phyloP scores from a whole-genome alignment of 2,329 filamentous ascomycete genomes.

The Nakataea oryzae region DNA sequence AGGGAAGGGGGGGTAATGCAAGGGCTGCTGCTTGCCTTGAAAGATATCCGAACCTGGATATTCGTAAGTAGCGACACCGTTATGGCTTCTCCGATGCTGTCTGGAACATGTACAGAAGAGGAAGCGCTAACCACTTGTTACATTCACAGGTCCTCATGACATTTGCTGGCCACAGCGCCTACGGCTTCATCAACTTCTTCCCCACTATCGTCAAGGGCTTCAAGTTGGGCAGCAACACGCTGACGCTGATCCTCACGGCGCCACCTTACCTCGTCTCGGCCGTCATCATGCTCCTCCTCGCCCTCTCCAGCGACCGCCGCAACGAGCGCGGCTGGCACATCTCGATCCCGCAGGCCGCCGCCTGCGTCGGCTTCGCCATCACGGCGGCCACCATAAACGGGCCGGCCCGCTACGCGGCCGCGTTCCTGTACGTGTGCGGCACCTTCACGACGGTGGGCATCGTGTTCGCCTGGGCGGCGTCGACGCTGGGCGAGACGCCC shows the following conservation, averaged over 20 bases:
- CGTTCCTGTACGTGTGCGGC: constrained; percentile 21
- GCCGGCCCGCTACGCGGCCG: constrained; percentile 23
- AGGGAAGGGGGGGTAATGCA: constrained; percentile 3
- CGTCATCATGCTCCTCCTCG: constrained; percentile 5
- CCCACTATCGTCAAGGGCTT: constrained; percentile 12
- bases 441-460: constrained; percentile 22
- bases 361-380: constrained; percentile 2
- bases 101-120: neutral
- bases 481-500: constrained; percentile 21
- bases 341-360: neutral
- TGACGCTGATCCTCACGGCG: constrained; percentile 19
- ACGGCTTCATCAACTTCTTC: constrained; percentile 16
- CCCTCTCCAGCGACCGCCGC: constrained; percentile 3
- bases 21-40: constrained; percentile 13
- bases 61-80: constrained; percentile 7
- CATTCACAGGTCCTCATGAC: constrained; percentile 6
- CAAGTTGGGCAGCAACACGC: constrained; percentile 13
- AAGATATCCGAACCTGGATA: constrained; percentile 14
- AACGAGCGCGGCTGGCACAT: neutral
- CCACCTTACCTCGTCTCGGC: constrained; percentile 15
- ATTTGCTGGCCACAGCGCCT: constrained; percentile 12
- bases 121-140: neutral
- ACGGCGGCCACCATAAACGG: neutral
- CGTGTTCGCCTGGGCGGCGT: constrained; percentile 23
- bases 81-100: neutral